These are phyloP conservation scores for Dichotomopilus funicola DNA, from an alignment of 2,329 filamentous ascomycete species.

Conservation along the genomic window DNA sequence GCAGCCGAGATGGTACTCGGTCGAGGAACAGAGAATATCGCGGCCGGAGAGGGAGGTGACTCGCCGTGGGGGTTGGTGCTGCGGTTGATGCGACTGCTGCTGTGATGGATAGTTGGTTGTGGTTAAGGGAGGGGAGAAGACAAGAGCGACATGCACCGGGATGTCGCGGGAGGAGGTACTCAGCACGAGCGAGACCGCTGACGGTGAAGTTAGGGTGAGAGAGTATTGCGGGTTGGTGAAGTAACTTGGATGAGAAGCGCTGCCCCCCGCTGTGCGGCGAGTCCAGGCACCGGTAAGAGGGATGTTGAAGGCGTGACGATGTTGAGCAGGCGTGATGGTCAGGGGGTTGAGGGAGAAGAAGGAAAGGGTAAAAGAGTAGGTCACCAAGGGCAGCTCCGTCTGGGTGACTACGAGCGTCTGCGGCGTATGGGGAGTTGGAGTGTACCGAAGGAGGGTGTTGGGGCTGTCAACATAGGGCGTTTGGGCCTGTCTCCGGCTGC, in stretches of 20 bases:
- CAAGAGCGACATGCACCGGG: conserved; percentile 76
- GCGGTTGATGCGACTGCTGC: neutral
- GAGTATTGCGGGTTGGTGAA: conserved; percentile 83
- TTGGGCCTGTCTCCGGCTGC: conserved; percentile 55
- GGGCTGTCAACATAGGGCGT: conserved; percentile 91
- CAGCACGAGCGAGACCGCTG: conserved; percentile 66
- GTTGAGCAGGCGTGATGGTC: conserved; percentile 52
- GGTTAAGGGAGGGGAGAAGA: conserved; percentile 60
- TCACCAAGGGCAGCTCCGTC: conserved; percentile 64
- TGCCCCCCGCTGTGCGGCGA: conserved; percentile 74
- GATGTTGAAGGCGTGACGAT: conserved; percentile 52
- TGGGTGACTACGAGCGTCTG: conserved; percentile 57
- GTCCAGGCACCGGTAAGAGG: conserved; percentile 66
- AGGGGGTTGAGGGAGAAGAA: conserved; percentile 66
- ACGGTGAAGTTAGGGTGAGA: conserved; percentile 49
- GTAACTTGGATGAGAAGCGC: conserved; percentile 68
- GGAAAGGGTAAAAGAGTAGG: conserved; percentile 81
- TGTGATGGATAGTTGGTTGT: neutral
- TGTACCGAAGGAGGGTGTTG: conserved; percentile 76
- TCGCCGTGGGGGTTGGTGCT: conserved; percentile 39
- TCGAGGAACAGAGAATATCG: conserved; percentile 75
- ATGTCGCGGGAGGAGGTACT: conserved; percentile 60
- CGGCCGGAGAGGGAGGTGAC: conserved; percentile 62
- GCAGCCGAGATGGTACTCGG: conserved; percentile 80
- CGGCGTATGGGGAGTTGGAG: conserved; percentile 38